Conservation (phyloP, 164 flowering plant genomes). For the Kalanchoe fedtschenkoi region DNA sequence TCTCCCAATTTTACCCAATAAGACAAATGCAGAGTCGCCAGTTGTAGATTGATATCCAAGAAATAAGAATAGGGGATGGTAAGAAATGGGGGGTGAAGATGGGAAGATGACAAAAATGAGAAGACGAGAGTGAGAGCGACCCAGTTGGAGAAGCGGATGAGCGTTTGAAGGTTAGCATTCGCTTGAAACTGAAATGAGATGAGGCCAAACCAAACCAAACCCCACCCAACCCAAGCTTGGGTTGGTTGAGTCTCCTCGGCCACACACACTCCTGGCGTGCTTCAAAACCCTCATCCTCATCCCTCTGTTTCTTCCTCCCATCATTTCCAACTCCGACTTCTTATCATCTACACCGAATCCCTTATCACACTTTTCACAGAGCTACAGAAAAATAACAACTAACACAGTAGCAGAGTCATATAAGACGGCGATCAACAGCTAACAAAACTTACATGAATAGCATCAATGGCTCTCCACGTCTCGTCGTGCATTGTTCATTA, state of each 20-base stretch:
- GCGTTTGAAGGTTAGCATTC: constrained; percentile 3
- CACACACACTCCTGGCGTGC: background rate
- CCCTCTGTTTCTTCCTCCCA: too few relatives aligned
- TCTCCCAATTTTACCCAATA: background rate
- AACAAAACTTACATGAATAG: too few relatives aligned
- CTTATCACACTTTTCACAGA: background rate
- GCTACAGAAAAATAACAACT: too few relatives aligned
- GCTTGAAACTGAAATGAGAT: background rate
- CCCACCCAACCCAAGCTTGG: background rate
- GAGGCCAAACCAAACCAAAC: background rate
- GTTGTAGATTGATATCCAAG: background rate
- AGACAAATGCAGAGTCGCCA: background rate
- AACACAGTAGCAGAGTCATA: background rate
- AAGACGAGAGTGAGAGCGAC: background rate
- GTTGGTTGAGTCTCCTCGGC: background rate
- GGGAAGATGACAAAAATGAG: background rate
- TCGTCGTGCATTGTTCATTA: too few relatives aligned
- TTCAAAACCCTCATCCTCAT: background rate
- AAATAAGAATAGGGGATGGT: background rate
- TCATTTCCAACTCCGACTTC: background rate
- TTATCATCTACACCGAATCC: background rate
- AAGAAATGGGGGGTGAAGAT: constrained; percentile 1
- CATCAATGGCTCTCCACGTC: too few relatives aligned
- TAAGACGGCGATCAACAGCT: background rate
- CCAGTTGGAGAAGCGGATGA: constrained; percentile 5